Evolutionary conservation across 2,329 filamentous ascomycete genomes (phyloP).

Genomic region (Colletotrichum agaves): DNA sequence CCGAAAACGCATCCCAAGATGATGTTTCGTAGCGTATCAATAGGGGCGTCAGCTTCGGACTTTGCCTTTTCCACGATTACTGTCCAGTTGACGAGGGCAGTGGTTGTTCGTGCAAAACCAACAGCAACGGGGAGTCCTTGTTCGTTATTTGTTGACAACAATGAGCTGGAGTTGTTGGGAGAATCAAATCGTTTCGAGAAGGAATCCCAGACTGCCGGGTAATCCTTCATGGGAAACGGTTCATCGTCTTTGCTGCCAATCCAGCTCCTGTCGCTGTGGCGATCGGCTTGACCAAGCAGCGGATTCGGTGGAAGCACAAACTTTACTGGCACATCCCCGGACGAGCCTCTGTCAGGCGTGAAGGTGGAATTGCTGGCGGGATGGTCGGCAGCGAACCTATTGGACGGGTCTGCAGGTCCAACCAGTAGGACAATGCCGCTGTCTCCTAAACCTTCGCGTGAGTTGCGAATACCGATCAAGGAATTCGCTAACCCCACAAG

Average conservation of each 20-base stretch:
- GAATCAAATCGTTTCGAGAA: conserved; percentile 62
- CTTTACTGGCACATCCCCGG: conserved; percentile 60
- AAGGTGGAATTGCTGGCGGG: conserved; percentile 60
- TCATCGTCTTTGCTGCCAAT: conserved; percentile 53
- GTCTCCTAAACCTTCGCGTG: conserved; percentile 74
- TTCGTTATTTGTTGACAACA: conserved; percentile 79
- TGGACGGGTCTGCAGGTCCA: conserved; percentile 73
- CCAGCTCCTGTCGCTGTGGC: conserved; percentile 58
- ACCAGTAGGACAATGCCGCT: conserved; percentile 78
- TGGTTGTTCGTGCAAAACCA: conserved; percentile 80
- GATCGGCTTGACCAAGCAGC: conserved; percentile 52
- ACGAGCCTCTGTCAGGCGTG: conserved; percentile 48
- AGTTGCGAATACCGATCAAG: conserved; percentile 70
- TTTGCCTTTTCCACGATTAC: conserved; percentile 82
- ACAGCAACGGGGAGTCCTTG: conserved; percentile 76
- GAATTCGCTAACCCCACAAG: conserved; percentile 76
- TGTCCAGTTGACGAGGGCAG: conserved; percentile 80
- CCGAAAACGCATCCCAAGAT: conserved; percentile 88
- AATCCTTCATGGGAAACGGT: conserved; percentile 69
- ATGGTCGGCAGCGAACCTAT: conserved; percentile 64
- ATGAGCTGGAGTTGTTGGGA: conserved; percentile 75
- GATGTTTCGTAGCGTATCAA: conserved; percentile 79
- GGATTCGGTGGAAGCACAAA: conserved; percentile 69
- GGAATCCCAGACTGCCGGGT: conserved; percentile 70
- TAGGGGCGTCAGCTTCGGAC: conserved; percentile 79